These are phyloP conservation scores for Phytopythium mirpurense DNA, from an alignment of 352 stramenopile species.

Conservation along the genomic window DNA sequence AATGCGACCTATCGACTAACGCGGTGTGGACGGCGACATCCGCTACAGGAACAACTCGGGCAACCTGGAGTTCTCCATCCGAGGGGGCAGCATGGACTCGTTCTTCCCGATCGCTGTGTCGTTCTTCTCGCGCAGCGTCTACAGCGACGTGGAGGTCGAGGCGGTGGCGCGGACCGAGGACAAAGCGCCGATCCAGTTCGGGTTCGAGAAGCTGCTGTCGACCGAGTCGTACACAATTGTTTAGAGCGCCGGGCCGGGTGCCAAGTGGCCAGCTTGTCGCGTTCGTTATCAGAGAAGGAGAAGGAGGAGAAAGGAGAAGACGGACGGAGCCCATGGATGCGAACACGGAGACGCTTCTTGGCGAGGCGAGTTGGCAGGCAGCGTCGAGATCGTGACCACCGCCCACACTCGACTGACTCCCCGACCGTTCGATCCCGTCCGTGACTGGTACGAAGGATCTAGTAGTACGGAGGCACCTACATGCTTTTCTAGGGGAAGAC, in stretches of 20 bases:
- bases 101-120: slow-evolving; percentile 88
- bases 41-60: slow-evolving; percentile 79
- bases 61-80: slow-evolving; percentile 79
- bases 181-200: slow-evolving; percentile 66
- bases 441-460: no score
- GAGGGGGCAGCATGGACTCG: slow-evolving; percentile 69
- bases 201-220: slow-evolving; percentile 85
- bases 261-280: background rate
- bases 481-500: slow-evolving; percentile 42
- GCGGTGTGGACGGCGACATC: no score
- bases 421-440: background rate
- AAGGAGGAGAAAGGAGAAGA: background rate
- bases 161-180: slow-evolving; percentile 70
- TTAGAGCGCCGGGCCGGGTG: slow-evolving; percentile 39
- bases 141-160: slow-evolving; percentile 82
- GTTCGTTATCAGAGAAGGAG: slow-evolving; percentile 2
- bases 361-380: background rate
- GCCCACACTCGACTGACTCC: no score
- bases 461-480: no score
- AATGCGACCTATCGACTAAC: background rate
- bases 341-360: background rate
- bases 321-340: background rate
- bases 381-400: no score
- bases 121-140: slow-evolving; percentile 86
- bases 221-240: slow-evolving; percentile 87